Conservation (phyloP, 2,329 filamentous ascomycete genomes). For the Penicillium hordei region DNA sequence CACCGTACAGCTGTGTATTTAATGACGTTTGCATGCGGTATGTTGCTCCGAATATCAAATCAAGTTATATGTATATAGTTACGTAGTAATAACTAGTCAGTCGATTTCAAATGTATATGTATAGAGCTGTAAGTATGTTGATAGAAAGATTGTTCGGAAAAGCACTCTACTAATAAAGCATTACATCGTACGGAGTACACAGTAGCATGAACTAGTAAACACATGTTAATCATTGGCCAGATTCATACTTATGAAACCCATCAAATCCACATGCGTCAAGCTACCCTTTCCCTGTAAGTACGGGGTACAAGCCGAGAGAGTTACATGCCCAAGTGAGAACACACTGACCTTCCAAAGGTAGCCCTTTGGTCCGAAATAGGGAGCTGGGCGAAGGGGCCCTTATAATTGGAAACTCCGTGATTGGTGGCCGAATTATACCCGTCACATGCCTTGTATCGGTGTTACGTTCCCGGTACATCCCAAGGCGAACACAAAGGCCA, state of each 20-base stretch:
- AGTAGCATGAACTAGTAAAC: background rate
- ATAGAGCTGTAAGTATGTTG: background rate
- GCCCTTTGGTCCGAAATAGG: slow-evolving; percentile 19
- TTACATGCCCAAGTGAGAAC: background rate
- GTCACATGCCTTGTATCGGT: slow-evolving; percentile 30
- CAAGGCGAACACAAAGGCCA: background rate
- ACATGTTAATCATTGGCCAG: background rate
- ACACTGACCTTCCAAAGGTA: slow-evolving; percentile 3
- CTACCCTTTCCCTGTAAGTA: background rate
- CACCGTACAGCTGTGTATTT: slow-evolving; percentile 25
- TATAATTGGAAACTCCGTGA: slow-evolving; percentile 25
- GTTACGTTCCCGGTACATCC: slow-evolving; percentile 13
- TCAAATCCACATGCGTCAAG: slow-evolving; percentile 12
- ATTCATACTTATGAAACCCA: background rate
- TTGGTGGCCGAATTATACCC: slow-evolving; percentile 22
- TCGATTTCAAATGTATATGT: background rate
- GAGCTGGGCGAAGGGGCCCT: background rate
- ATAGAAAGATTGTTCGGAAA: background rate
- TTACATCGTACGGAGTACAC: background rate
- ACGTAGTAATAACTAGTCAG: no score
- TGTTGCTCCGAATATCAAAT: background rate
- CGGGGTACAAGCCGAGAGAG: slow-evolving; percentile 16
- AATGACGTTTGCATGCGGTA: slow-evolving; percentile 25
- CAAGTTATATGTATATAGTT: no score
- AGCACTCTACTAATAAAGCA: background rate